Base-by-base conservation (phyloP, 768 basidiomycete genomes). In the Boletus sp. region DNA sequence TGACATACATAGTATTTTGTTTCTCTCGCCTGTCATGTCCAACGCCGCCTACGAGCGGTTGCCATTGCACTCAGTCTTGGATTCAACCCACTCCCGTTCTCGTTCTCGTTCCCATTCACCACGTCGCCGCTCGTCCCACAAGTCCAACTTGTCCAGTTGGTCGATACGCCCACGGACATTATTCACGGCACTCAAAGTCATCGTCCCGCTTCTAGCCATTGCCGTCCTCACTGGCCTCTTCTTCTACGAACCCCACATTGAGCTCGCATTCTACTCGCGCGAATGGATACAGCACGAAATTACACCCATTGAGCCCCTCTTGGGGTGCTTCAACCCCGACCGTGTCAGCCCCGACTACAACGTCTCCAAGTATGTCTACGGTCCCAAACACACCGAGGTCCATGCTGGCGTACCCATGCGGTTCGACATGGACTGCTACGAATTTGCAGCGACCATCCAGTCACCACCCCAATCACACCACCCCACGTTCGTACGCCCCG, bases 361-460 rank as follows among this genome's bases (percentile, higher is more conserved):
- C 64, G 70, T 89, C 50, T 83, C 84, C 30, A 71, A 80, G 46
- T 75, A 79, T 30, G 64, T 89, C n/a, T 83, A 87, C 65, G 85
- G 85, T 6, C 81, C 82, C 24, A 84, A 84, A 66, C 70, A 70
- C 58, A 85, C 83, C 35, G 86, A 89, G 59, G 79, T 97, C 10
- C 89, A 95, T 54, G 85, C 92, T 0, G 94, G 94, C 17, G 77
- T 92, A 61, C 77, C 84, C 3, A 78, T 98, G 78, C 80, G 82
- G 51, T 78, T 90, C 59, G 90, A 90, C 37, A 77, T 92, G 77
- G 90, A 94, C 69, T 98, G 96, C 73, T 98, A 95, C 68, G 86
- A 93, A 68, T 95, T 94, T 71, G 90, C 94, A 4, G 87, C 87
- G 14, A 94, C 92, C 15, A 82, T 98, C 24, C 83, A 81, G 50